Base-by-base conservation (phyloP, 2,329 filamentous ascomycete species). In the Aspergillus sp. region DNA sequence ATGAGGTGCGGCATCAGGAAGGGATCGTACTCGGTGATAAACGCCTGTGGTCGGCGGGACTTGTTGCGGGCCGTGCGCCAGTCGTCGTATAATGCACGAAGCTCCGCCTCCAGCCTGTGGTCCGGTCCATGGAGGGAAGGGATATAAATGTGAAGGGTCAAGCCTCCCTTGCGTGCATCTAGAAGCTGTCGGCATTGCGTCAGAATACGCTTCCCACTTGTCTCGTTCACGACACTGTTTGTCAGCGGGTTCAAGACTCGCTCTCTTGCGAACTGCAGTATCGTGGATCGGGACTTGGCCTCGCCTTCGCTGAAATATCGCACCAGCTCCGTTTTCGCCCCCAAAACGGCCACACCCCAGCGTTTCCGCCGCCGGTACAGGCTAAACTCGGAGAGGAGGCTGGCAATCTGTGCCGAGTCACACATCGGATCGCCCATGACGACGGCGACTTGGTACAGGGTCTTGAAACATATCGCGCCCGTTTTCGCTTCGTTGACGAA, bases 401-500 rank as follows among this genome's bases (percentile, higher is more conserved):
- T 57, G 1, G 66, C 22, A 31, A 76, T 71, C 3, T 60, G 57
- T 2, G 61, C 57, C 6, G 68, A 64, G 0, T 68, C 63, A 51
- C 78, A 80, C 4, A 80, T 66, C 3, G 78, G 78, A 51, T 80
- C 76, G 3, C 78, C 78, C 7, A 73, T 71, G 2, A 81, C 72
- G 25, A 80, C 69, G 11, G 76, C 76, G 3, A 80, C 71, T 1
- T 71, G 63, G 54, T 75, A 73, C 28, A 75, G 72, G 0, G 77
- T 60, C 59, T 79, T 80, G 68, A 75, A 80, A 38, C 73, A 78
- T 0, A 80, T 64, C 0, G 73, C 78, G 7, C 69, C 78, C 7
- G 73, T 73, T 15, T 65, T 66, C 13, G 68, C 60, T 45, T 71
- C 69, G 53, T 76, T 79, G 17, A 80, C 67, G 59, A 80, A 81